Percentiles rank a stretch among this genome's conserved stretches.
Conservation (phyloP, 495 filamentous ascomycete species). For the Hypoxylon lenormandii region DNA sequence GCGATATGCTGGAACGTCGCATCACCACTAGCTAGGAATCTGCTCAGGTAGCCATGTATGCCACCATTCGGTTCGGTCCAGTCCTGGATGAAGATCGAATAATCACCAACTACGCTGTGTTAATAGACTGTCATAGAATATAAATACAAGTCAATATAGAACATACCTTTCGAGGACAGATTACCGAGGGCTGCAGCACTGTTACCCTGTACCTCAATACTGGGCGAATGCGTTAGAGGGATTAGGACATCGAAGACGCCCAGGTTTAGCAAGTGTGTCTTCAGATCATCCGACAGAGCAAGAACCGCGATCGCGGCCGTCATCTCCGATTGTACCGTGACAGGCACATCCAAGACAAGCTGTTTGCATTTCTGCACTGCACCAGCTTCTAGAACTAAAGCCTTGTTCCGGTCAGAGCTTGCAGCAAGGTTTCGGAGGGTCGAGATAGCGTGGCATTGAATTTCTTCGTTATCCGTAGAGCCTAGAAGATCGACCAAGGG, state of each 20-base stretch:
- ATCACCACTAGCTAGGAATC: conserved; percentile 93
- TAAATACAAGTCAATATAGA: conserved; percentile 5
- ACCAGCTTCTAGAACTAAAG: conserved; percentile 92
- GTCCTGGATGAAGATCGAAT: conserved; percentile 92
- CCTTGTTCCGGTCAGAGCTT: conserved; percentile 96
- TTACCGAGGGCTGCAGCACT: conserved; percentile 96
- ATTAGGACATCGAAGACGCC: conserved; percentile 98
- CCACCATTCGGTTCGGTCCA: conserved; percentile 93
- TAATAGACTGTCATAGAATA: conserved; percentile 23
- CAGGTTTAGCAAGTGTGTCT: conserved; percentile 87
- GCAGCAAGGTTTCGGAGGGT: conserved; percentile 95
- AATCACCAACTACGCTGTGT: conserved; percentile 81
- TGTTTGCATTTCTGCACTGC: conserved; percentile 99
- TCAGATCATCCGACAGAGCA: conserved; percentile 93
- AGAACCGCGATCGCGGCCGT: conserved; percentile 98
- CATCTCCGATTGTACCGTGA: conserved; percentile 98
- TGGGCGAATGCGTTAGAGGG: conserved; percentile 91
- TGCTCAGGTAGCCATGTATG: conserved; percentile 91
- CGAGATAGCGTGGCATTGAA: conserved; percentile 98
- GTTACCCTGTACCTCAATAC: conserved; percentile 97
- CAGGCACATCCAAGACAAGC: conserved; percentile 88
- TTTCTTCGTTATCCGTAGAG: conserved; percentile 97
- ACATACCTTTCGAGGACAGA: conserved; percentile 92
- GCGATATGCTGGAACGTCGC: conserved; percentile 99
- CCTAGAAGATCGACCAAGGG: conserved; percentile 93